Evolutionary conservation across 2,329 filamentous ascomycete genomes (phyloP).

Genomic region (Fusarium sp.): DNA sequence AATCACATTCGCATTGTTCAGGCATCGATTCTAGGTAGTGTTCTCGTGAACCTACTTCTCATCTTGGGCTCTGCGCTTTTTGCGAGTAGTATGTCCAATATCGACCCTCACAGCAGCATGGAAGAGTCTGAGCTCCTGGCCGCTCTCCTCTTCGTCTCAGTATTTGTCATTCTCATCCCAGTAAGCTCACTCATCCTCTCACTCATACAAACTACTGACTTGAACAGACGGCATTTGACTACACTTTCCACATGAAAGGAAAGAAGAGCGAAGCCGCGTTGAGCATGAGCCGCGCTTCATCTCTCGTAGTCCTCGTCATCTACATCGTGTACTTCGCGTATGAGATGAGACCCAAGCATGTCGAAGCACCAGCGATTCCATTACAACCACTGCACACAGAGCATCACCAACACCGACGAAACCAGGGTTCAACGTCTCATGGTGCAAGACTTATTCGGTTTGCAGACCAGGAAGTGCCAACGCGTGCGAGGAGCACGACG

Average conservation of each 20-base stretch:
- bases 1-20: conserved; percentile 80
- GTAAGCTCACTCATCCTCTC: conserved; percentile 29
- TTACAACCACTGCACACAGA: conserved; percentile 67
- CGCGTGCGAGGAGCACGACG: conserved; percentile 27
- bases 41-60: conserved; percentile 78
- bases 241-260: conserved; percentile 63
- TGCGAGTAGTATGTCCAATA: conserved; percentile 72
- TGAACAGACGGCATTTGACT: conserved; percentile 53
- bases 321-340: conserved; percentile 80
- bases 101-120: conserved; percentile 63
- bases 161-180: conserved; percentile 52
- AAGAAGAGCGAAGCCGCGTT: conserved; percentile 71
- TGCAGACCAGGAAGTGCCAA: conserved; percentile 36
- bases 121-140: conserved; percentile 49
- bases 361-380: conserved; percentile 76
- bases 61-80: conserved; percentile 82
- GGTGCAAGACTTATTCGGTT: conserved; percentile 46
- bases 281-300: conserved; percentile 80
- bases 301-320: conserved; percentile 76
- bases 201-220: not conserved
- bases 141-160: conserved; percentile 50
- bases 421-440: conserved; percentile 9
- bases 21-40: conserved; percentile 79
- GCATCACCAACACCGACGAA: conserved; percentile 6
- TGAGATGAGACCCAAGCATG: conserved; percentile 72